Evolutionary conservation across 2,329 filamentous ascomycete species (phyloP).

Genomic region (Penicillium sp.): DNA sequence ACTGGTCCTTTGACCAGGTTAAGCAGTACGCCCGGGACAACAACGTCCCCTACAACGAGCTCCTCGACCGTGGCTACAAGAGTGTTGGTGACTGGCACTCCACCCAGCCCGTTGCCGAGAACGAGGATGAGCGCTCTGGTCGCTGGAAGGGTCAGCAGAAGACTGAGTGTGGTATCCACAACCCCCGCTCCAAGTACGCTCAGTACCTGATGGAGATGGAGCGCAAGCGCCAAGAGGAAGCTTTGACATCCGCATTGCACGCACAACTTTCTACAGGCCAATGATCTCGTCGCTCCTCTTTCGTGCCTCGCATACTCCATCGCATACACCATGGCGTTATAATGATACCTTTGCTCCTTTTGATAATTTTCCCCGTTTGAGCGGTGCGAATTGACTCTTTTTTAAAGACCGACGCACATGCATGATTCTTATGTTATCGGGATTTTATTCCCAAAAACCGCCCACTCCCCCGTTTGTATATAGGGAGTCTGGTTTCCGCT

Average conservation of each 20-base stretch:
- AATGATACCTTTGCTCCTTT: slow-evolving; percentile 20
- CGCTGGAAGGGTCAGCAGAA: slow-evolving; percentile 96
- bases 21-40: slow-evolving; percentile 82
- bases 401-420: slow-evolving; percentile 1
- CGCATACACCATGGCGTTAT: slow-evolving; percentile 22
- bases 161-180: slow-evolving; percentile 98
- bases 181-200: slow-evolving; percentile 91
- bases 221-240: slow-evolving; percentile 62
- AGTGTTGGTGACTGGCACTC: slow-evolving; percentile 98
- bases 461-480: slow-evolving; percentile 12
- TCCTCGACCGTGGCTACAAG: slow-evolving; percentile 95
- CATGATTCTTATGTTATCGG: slow-evolving; percentile 2
- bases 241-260: slow-evolving; percentile 47
- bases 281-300: slow-evolving; percentile 14
- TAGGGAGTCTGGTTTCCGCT: slow-evolving; percentile 12
- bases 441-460: background rate
- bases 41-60: slow-evolving; percentile 87
- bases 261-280: slow-evolving; percentile 30
- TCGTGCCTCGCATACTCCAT: slow-evolving; percentile 7
- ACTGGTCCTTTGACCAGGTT: slow-evolving; percentile 90
- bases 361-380: background rate
- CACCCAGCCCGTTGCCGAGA: slow-evolving; percentile 82
- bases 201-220: slow-evolving; percentile 77
- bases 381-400: slow-evolving; percentile 1
- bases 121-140: slow-evolving; percentile 92